phyloP scores from a whole-genome alignment of 2,329 filamentous ascomycete genomes.

The Colletotrichum simmondsii region DNA sequence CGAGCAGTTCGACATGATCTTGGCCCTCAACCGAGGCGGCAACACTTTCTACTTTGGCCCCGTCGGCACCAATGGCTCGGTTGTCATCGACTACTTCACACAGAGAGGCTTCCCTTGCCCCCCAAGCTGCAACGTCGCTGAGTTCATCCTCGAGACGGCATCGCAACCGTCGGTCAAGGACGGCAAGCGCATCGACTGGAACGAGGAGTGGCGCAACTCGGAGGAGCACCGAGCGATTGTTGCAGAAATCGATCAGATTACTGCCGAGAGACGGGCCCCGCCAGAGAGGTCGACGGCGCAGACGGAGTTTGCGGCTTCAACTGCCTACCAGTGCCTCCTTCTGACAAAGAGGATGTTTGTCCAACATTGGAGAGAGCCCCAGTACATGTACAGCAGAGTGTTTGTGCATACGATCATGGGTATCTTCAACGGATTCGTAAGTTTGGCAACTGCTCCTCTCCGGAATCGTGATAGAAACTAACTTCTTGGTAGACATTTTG shows the following conservation, averaged over 20 bases:
- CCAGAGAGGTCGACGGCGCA: slow-evolving; percentile 36
- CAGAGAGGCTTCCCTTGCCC: slow-evolving; percentile 74
- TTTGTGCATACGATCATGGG: slow-evolving; percentile 78
- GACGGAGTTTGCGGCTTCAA: slow-evolving; percentile 75
- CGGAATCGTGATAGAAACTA: neutral
- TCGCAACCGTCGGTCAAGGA: slow-evolving; percentile 48
- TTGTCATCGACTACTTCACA: slow-evolving; percentile 67
- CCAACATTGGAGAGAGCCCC: slow-evolving; percentile 81
- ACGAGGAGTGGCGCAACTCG: slow-evolving; percentile 78
- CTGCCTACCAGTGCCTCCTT: slow-evolving; percentile 70
- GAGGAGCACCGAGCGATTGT: slow-evolving; percentile 68
- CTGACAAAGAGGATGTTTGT: slow-evolving; percentile 77
- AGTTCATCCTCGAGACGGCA: slow-evolving; percentile 60
- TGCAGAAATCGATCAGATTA: slow-evolving; percentile 73
- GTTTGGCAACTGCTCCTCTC: neutral
- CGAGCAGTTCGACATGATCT: slow-evolving; percentile 78
- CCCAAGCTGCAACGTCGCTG: slow-evolving; percentile 60
- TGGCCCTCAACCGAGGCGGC: slow-evolving; percentile 75
- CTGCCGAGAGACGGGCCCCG: slow-evolving; percentile 49
- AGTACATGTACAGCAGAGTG: slow-evolving; percentile 81
- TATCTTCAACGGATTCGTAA: slow-evolving; percentile 75
- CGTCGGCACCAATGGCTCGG: slow-evolving; percentile 73
- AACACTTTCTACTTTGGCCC: slow-evolving; percentile 81
- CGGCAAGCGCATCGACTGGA: slow-evolving; percentile 71
- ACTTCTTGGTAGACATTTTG: slow-evolving; percentile 71